Conservation (phyloP, 306 rosid genomes). For the Prosopis cineraria region DNA sequence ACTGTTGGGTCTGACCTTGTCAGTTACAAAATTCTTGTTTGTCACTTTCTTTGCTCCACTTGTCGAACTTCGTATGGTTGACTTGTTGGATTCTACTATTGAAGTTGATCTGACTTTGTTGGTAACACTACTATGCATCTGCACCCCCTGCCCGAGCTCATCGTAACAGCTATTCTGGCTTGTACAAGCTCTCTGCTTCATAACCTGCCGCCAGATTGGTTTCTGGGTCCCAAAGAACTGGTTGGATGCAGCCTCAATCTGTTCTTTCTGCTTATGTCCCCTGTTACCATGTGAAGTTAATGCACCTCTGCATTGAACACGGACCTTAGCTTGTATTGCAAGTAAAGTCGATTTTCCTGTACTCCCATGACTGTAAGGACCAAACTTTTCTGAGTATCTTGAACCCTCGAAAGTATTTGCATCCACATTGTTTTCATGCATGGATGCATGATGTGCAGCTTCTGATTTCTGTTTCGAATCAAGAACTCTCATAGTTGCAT, state of each 20-base stretch:
- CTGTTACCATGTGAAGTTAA: conserved; percentile 44
- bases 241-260: conserved; percentile 52
- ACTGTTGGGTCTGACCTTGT: conserved; percentile 25
- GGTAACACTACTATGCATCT: background rate
- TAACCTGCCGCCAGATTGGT: background rate
- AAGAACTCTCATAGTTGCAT: background rate
- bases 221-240: conserved; percentile 31
- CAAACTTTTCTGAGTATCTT: background rate
- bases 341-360: conserved; percentile 63
- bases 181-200: background rate
- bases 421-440: background rate
- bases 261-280: conserved; percentile 48
- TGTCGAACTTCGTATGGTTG: conserved; percentile 33
- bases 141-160: background rate
- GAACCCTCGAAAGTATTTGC: background rate
- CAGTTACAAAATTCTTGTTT: background rate
- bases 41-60: background rate
- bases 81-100: conserved; percentile 51
- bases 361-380: background rate
- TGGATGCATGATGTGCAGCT: background rate
- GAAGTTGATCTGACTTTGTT: conserved; percentile 51
- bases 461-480: background rate
- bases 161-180: background rate
- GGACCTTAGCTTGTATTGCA: conserved; percentile 48
- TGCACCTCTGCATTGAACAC: conserved; percentile 23